These are phyloP conservation scores for Metschnikowia similis DNA, from an alignment of 805 yeast species.

Conservation along the genomic window DNA sequence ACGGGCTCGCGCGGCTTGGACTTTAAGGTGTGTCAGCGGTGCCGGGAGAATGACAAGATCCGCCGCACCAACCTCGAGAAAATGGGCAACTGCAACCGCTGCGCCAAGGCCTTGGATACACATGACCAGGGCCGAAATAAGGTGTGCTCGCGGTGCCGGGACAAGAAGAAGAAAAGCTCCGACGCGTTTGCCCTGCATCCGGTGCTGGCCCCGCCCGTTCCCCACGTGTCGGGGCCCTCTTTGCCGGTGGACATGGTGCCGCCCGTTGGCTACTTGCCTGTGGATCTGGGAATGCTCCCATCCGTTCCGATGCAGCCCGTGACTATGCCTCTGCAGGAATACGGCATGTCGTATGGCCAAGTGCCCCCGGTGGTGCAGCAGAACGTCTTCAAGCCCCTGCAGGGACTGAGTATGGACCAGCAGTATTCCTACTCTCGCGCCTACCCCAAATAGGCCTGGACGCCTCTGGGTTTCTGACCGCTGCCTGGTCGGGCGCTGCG, in stretches of 20 bases:
- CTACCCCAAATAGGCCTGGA: neutral
- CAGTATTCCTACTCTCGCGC: conserved; percentile 6
- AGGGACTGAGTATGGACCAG: conserved; percentile 5
- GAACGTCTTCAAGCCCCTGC: conserved; percentile 11
- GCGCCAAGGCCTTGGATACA: conserved; percentile 47
- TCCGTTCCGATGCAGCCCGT: conserved; percentile 1
- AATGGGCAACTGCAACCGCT: conserved; percentile 59
- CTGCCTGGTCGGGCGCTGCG: too few relatives aligned
- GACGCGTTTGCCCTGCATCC: conserved; percentile 1
- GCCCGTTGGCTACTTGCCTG: conserved; percentile 9
- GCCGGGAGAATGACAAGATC: conserved; percentile 57
- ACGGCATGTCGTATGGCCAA: conserved; percentile 10
- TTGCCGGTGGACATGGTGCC: conserved; percentile 5
- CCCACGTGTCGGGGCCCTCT: neutral
- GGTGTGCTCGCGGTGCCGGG: conserved; percentile 53
- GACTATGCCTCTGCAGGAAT: conserved; percentile 10
- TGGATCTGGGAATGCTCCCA: conserved; percentile 13
- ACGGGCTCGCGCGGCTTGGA: conserved; percentile 20
- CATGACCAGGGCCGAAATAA: conserved; percentile 50
- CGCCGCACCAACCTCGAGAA: conserved; percentile 54
- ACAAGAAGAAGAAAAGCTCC: conserved; percentile 43
- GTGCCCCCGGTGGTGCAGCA: conserved; percentile 8
- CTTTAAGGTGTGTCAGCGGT: conserved; percentile 62
- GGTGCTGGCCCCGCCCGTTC: neutral
- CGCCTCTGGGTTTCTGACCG: too few relatives aligned